phyloP scores from a whole-genome alignment of 495 filamentous ascomycete genomes.

The Aspergillus affinis region DNA sequence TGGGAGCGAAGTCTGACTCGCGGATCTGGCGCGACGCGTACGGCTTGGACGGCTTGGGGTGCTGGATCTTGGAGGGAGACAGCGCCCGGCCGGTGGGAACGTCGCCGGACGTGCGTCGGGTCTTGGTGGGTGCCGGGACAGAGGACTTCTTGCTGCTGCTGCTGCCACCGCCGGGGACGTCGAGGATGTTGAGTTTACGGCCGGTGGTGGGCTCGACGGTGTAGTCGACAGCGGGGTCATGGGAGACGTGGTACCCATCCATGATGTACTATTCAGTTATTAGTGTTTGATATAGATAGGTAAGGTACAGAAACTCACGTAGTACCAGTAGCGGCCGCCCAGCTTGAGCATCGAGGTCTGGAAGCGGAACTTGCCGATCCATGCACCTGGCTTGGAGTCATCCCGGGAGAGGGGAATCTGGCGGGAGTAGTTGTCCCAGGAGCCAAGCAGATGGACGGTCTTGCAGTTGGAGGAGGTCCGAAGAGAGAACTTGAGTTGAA shows the following conservation, averaged over 20 bases:
- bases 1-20: conserved; percentile 68
- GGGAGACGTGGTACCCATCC: conserved; percentile 97
- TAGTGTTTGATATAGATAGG: conserved; percentile 10
- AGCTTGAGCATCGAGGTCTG: conserved; percentile 78
- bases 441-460: conserved; percentile 95
- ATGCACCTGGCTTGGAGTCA: conserved; percentile 77
- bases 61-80: conserved; percentile 83
- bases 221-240: conserved; percentile 87
- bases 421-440: conserved; percentile 95
- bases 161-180: conserved; percentile 53
- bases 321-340: conserved; percentile 97
- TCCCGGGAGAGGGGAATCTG: conserved; percentile 92
- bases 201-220: conserved; percentile 96
- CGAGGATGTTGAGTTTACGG: conserved; percentile 83
- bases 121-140: conserved; percentile 24
- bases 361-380: conserved; percentile 96
- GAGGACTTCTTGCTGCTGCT: conserved; percentile 30
- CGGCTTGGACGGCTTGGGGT: conserved; percentile 85
- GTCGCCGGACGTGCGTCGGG: conserved; percentile 47
- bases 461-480: conserved; percentile 96
- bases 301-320: conserved; percentile 49
- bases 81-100: conserved; percentile 84
- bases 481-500: conserved; percentile 85
- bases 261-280: conserved; percentile 75
- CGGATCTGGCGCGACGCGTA: conserved; percentile 82